These are phyloP conservation scores for Podaxis mareebaensis DNA, from an alignment of 768 basidiomycete species.

Conservation along the genomic window DNA sequence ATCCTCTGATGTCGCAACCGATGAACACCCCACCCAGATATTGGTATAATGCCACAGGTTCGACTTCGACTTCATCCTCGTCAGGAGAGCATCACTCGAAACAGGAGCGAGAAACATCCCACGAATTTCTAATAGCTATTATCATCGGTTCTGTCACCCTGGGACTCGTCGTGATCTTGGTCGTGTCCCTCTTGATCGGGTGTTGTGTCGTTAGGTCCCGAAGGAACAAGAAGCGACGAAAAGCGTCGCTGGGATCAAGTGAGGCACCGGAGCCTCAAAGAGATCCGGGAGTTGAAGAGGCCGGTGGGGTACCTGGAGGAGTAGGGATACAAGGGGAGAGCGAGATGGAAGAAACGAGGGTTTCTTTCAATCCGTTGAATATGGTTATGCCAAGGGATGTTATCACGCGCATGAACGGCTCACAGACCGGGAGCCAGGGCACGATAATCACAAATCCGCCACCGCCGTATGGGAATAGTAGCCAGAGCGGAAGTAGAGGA, in stretches of 20 bases:
- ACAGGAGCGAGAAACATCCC: not conserved
- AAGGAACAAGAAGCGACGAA: not conserved
- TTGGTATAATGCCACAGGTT: too few species aligned
- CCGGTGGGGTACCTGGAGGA: not conserved
- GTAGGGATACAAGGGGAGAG: not conserved
- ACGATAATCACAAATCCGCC: constrained; percentile 1
- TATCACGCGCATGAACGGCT: not conserved
- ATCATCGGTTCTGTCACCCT: constrained; percentile 6
- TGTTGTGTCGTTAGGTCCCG: not conserved
- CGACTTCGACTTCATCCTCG: too few species aligned
- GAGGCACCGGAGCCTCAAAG: too few species aligned
- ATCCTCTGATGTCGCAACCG: too few species aligned
- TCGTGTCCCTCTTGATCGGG: not conserved
- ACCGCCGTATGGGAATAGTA: not conserved
- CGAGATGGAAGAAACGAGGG: not conserved
- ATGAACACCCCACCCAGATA: too few species aligned
- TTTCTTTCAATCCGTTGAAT: constrained; percentile 3
- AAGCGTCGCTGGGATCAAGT: not conserved
- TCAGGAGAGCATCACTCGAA: too few species aligned
- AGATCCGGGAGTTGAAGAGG: too few species aligned
- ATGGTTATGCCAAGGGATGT: not conserved
- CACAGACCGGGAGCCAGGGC: not conserved
- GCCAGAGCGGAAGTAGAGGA: not conserved
- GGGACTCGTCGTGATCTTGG: not conserved
- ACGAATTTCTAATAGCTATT: not conserved